Percentiles rank a stretch among this genome's conserved stretches.
Evolutionary conservation across 2,329 filamentous ascomycete genomes (phyloP).

Genomic region (Cercospora sesami): DNA sequence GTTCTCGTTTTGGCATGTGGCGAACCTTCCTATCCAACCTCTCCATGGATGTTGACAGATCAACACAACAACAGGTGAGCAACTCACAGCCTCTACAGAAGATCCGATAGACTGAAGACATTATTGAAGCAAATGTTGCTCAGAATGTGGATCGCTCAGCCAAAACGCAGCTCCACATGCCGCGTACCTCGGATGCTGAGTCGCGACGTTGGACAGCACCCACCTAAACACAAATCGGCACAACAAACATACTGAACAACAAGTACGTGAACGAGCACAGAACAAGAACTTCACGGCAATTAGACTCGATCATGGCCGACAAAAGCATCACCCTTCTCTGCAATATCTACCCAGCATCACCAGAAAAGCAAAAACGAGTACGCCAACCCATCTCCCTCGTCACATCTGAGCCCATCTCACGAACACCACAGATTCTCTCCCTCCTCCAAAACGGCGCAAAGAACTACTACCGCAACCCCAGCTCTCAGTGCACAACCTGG

Average conservation of each 20-base stretch:
- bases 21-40: background rate
- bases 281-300: background rate
- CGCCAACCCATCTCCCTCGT: background rate
- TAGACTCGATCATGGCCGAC: constrained; percentile 8
- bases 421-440: constrained; percentile 27
- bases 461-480: constrained; percentile 31
- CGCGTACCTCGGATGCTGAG: constrained; percentile 6
- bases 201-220: constrained; percentile 1
- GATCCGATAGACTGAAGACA: background rate
- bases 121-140: background rate
- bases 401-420: background rate
- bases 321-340: constrained; percentile 32
- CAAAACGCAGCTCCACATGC: background rate
- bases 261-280: background rate
- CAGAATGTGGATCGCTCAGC: background rate
- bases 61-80: background rate
- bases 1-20: background rate
- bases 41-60: background rate
- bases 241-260: background rate
- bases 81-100: background rate
- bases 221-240: background rate
- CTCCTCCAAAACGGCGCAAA: constrained; percentile 29
- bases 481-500: constrained; percentile 25
- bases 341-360: constrained; percentile 29
- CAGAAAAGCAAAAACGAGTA: constrained; percentile 29